These are phyloP conservation scores for Macadamia tetraphylla DNA, from an alignment of 164 flowering plant genomes.

Conservation along the genomic window DNA sequence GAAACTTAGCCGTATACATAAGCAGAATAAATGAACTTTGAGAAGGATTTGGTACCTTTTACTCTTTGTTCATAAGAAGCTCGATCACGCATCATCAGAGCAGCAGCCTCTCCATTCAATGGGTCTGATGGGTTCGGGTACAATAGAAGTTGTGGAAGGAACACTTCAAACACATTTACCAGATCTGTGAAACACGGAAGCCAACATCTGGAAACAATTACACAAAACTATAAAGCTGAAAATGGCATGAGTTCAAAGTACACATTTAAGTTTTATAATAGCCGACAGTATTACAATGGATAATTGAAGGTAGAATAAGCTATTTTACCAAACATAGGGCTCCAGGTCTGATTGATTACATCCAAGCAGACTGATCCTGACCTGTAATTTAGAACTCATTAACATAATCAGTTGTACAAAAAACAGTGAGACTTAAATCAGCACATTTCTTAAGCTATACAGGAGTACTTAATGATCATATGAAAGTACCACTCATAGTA, in stretches of 20 bases:
- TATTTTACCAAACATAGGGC: conserved; percentile 7
- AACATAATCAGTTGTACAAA: not conserved
- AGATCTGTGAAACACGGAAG: conserved; percentile 27
- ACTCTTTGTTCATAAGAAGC: conserved; percentile 39
- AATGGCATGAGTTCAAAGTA: not conserved
- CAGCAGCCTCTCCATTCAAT: conserved; percentile 43
- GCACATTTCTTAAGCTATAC: not conserved
- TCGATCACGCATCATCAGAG: conserved; percentile 38
- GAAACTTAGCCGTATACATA: not conserved
- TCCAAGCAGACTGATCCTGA: not conserved
- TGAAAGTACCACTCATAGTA: not conserved
- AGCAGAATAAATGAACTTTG: not conserved
- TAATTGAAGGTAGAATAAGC: not conserved
- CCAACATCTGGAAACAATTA: not conserved
- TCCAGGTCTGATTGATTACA: conserved; percentile 5
- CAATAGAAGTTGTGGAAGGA: conserved; percentile 32
- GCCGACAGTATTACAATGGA: not conserved
- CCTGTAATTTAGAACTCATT: not conserved
- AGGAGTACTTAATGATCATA: not conserved
- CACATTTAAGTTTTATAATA: not conserved
- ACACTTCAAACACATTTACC: conserved; percentile 28
- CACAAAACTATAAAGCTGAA: not conserved
- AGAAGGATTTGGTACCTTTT: conserved; percentile 25
- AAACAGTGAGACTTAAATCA: not conserved
- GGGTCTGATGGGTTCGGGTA: conserved; percentile 47